Evolutionary conservation across 1,139 yeast genomes (phyloP), one percentile per base, ranked within the genome.

Genomic region (Meyerozyma elateridarum): DNA sequence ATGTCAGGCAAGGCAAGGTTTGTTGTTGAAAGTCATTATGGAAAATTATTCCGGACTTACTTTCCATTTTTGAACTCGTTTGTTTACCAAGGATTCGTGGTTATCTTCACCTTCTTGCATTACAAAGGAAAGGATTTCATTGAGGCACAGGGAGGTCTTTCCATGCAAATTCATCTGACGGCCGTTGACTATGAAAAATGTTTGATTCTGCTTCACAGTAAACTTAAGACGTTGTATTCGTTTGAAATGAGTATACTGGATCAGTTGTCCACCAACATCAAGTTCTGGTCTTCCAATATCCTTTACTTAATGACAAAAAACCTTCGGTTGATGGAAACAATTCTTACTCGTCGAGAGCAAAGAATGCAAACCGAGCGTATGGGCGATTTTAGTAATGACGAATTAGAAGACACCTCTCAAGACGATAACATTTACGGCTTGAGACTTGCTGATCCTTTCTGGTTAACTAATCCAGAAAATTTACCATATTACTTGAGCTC

Each of bases 71-170:
- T 71, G 36, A 69, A 68, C 40, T 60, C 73, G 2, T 71, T 70
- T 32, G 54, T 70, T 12, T 71, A 72, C 45, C 79, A 73, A 42
- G 75, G 77, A 1, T 55, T 73, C 28, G 68, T 73, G 35, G 76
- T 72, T 15, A 58, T 68, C 12, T 73, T 67, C 48, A 70, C 76
- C 0, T 52, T 72, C 38, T 51, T 73, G 40, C 72, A 70, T 43
- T 56, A 66, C 36, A 67, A 66, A 21, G 61, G 54, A 27, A 55
- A 56, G 21, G 64, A 60, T 15, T 59, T 72, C 37, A 48, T 63
- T 18, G 42, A 43, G 7, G 34, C 29, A 6, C 26, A 20, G 15
- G 50, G 45, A 30, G 45, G 43, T 22, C 43, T 44, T n/a, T 29
- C 25, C 12, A 29, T 28, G 14, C 34, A 6, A 32, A 30, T 13